These are phyloP conservation scores for Microdochium bolleyi DNA, from an alignment of 2,329 filamentous ascomycete genomes.

Conservation along the genomic window DNA sequence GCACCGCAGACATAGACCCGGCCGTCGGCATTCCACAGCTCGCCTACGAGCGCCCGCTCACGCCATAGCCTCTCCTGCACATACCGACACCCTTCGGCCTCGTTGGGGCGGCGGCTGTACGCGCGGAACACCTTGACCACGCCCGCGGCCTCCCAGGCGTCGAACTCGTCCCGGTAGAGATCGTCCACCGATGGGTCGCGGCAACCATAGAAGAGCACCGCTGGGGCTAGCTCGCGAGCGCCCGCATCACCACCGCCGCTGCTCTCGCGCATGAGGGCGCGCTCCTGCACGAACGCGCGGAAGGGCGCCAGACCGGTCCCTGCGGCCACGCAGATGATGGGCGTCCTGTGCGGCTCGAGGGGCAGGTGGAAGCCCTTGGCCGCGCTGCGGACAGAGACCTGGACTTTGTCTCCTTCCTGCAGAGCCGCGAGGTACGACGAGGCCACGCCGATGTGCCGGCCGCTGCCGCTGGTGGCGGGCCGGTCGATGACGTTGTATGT, in stretches of 20 bases:
- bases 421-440: constrained; percentile 37
- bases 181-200: constrained; percentile 45
- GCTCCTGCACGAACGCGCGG: constrained; percentile 55
- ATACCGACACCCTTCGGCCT: constrained; percentile 37
- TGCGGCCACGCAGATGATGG: constrained; percentile 42
- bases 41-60: constrained; percentile 24
- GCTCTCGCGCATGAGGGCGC: constrained; percentile 32
- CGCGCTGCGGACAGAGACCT: constrained; percentile 26
- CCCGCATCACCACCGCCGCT: constrained; percentile 13
- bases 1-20: constrained; percentile 61
- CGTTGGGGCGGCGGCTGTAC: constrained; percentile 39
- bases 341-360: constrained; percentile 31
- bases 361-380: constrained; percentile 41
- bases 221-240: constrained; percentile 47
- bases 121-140: constrained; percentile 55
- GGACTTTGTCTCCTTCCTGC: constrained; percentile 28
- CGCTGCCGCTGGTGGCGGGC: constrained; percentile 40
- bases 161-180: constrained; percentile 51
- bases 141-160: constrained; percentile 50
- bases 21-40: constrained; percentile 28
- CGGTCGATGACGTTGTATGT: constrained; percentile 61
- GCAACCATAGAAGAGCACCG: constrained; percentile 60
- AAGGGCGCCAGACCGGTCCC: constrained; percentile 55
- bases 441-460: constrained; percentile 32
- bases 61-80: constrained; percentile 35